These are phyloP conservation scores for Cyclotella kingstonii DNA, from an alignment of 108 stramenopile genomes.

Conservation along the genomic window DNA sequence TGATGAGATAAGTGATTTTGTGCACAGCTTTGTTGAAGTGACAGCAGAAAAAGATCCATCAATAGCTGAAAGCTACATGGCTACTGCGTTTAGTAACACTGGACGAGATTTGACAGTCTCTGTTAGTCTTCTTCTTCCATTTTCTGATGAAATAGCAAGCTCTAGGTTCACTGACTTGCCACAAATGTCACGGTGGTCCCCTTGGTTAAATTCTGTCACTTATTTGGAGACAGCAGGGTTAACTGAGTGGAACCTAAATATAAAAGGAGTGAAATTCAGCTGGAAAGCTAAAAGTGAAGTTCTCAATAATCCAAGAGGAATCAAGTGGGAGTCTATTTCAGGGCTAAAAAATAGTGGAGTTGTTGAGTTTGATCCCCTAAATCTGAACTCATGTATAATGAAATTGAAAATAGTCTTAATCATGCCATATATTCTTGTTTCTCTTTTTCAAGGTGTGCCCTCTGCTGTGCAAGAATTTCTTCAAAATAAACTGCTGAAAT, in stretches of 20 bases:
- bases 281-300: conserved; percentile 75
- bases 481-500: conserved; percentile 81
- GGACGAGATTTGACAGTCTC: conserved; percentile 70
- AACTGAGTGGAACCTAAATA: conserved; percentile 82
- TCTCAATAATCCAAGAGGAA: conserved; percentile 58
- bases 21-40: conserved; percentile 20
- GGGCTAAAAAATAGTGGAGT: conserved; percentile 69
- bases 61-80: conserved; percentile 28
- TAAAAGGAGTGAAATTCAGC: conserved; percentile 68
- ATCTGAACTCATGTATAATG: conserved; percentile 62
- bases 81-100: conserved; percentile 50
- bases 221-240: conserved; percentile 65
- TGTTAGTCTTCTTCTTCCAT: conserved; percentile 77
- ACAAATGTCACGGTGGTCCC: conserved; percentile 84
- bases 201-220: conserved; percentile 82
- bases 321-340: conserved; percentile 74
- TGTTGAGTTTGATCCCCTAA: conserved; percentile 57
- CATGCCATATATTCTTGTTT: conserved; percentile 64
- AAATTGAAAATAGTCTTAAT: conserved; percentile 72
- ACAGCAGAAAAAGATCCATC: conserved; percentile 3
- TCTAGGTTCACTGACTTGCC: conserved; percentile 83
- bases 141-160: conserved; percentile 74
- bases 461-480: conserved; percentile 78
- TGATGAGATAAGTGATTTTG: conserved; percentile 60
- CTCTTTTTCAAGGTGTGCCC: conserved; percentile 66